A percentile compares a stretch with the other conserved stretches of the same genome.
These are phyloP conservation scores for Brasilioporus rufonigricans DNA, from an alignment of 768 basidiomycete species.

Conservation along the genomic window DNA sequence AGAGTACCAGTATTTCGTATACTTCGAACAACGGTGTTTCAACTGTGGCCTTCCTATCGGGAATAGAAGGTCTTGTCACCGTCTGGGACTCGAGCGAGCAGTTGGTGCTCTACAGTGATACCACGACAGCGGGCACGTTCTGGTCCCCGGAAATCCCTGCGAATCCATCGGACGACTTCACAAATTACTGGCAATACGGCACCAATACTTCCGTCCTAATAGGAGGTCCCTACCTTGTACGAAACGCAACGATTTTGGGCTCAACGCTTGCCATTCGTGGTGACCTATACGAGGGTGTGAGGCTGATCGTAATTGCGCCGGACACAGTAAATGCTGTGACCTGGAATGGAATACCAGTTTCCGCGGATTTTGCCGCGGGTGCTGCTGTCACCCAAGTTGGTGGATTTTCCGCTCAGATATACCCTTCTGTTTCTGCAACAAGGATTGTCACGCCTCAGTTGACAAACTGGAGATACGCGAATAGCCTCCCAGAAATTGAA, in stretches of 20 bases:
- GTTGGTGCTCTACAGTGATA: constrained; percentile 67
- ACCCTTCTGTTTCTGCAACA: constrained; percentile 26
- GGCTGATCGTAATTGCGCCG: constrained; percentile 64
- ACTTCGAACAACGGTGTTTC: constrained; percentile 31
- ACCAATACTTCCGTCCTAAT: constrained; percentile 67
- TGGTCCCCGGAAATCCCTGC: constrained; percentile 69
- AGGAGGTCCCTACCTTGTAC: constrained; percentile 64
- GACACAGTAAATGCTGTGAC: constrained; percentile 49
- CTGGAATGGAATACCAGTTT: constrained; percentile 65
- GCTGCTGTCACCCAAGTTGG: constrained; percentile 34
- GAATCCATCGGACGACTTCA: constrained; percentile 38
- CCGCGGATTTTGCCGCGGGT: constrained; percentile 35
- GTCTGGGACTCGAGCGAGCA: constrained; percentile 66
- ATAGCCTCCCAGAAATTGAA: constrained; percentile 72
- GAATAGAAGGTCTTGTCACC: constrained; percentile 56
- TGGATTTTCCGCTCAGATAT: constrained; percentile 49
- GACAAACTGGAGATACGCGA: constrained; percentile 68
- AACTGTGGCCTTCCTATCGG: constrained; percentile 53
- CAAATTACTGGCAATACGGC: constrained; percentile 70
- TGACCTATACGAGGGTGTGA: constrained; percentile 59
- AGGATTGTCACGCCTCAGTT: constrained; percentile 47
- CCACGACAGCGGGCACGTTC: constrained; percentile 64
- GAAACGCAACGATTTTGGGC: constrained; percentile 46
- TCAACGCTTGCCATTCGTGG: constrained; percentile 61
- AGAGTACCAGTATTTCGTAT: constrained; percentile 26